A percentile compares a stretch with the other conserved stretches of the same genome.
phyloP scores from a whole-genome alignment of 116 monocot genomes.

The Dioscorea cayenensis region DNA sequence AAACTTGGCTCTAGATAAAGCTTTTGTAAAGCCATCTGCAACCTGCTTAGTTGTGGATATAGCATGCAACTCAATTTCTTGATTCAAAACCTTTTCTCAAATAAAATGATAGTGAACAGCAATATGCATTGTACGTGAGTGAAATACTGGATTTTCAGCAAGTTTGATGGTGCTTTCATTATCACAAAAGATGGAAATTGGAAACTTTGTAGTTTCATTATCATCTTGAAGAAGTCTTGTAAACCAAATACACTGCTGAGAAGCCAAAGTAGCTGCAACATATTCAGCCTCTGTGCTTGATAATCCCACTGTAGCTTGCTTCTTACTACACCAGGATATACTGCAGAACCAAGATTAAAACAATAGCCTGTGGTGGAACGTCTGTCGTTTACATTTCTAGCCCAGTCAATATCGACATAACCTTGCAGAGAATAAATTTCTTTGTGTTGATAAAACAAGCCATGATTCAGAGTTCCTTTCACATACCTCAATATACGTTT shows the following conservation, averaged over 20 bases:
- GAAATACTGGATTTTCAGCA: background rate
- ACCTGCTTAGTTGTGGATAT: too few relatives aligned
- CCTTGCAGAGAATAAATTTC: background rate
- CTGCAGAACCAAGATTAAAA: too few relatives aligned
- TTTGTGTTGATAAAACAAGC: background rate
- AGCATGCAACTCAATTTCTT: too few relatives aligned
- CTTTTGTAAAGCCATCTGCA: too few relatives aligned
- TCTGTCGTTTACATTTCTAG: background rate
- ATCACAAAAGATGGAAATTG: background rate
- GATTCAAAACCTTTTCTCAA: background rate
- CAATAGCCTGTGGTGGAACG: slow-evolving; percentile 1
- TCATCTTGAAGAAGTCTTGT: too few relatives aligned
- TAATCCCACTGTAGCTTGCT: too few relatives aligned
- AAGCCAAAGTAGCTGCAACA: background rate
- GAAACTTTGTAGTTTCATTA: too few relatives aligned
- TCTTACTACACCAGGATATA: too few relatives aligned
- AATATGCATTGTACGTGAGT: background rate
- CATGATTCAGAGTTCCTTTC: background rate
- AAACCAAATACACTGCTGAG: too few relatives aligned
- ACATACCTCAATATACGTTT: background rate
- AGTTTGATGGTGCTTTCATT: background rate
- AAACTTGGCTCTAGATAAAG: too few relatives aligned
- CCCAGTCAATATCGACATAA: background rate
- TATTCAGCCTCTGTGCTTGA: too few relatives aligned
- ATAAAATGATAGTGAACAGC: slow-evolving; percentile 2